These are phyloP conservation scores for Aspergillus bridgeri DNA, from an alignment of 495 filamentous ascomycete genomes.

Conservation along the genomic window DNA sequence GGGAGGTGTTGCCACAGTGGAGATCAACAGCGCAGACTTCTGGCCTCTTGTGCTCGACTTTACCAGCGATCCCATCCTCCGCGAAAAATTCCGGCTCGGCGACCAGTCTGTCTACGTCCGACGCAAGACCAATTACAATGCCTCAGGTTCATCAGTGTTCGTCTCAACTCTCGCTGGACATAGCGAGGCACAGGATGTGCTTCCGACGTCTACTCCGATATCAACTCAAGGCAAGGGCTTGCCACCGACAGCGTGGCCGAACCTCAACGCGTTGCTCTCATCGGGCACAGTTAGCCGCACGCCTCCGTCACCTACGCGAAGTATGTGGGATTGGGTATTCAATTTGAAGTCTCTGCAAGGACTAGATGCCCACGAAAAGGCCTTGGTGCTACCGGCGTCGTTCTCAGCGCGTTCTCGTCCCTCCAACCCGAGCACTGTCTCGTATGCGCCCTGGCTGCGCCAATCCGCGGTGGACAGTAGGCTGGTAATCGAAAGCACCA, in stretches of 20 bases:
- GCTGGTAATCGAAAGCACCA: constrained; percentile 63
- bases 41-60: constrained; percentile 88
- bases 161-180: constrained; percentile 60
- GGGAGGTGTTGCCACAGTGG: constrained; percentile 60
- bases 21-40: constrained; percentile 67
- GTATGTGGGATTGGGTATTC: constrained; percentile 75
- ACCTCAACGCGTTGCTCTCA: constrained; percentile 18
- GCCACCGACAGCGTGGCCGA: constrained; percentile 27
- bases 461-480: constrained; percentile 74
- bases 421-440: constrained; percentile 35
- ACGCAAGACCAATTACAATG: constrained; percentile 66
- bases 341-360: constrained; percentile 55
- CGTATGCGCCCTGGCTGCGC: constrained; percentile 41
- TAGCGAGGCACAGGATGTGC: constrained; percentile 40
- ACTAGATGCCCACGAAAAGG: constrained; percentile 73
- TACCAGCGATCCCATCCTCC: constrained; percentile 54
- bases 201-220: constrained; percentile 24
- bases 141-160: constrained; percentile 66
- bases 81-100: constrained; percentile 62
- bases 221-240: constrained; percentile 32
- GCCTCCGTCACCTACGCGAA: constrained; percentile 31
- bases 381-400: constrained; percentile 65
- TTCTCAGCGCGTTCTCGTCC: constrained; percentile 27
- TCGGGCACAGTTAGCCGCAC: constrained; percentile 28
- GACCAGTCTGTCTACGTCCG: constrained; percentile 80